These are phyloP conservation scores for Sapria himalayana DNA, from an alignment of 345 rosid genomes.

Conservation along the genomic window DNA sequence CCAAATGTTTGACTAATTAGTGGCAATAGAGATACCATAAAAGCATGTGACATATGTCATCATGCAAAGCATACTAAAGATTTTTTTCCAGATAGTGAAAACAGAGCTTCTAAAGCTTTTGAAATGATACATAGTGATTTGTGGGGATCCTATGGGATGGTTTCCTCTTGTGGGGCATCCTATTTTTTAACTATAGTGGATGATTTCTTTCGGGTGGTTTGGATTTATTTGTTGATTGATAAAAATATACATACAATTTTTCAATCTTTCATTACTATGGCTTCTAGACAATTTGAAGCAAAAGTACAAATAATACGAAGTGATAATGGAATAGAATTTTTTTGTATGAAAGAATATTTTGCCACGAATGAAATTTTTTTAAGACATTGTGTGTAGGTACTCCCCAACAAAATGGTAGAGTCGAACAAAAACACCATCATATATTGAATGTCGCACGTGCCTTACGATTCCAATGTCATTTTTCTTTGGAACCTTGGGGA, in stretches of 20 bases:
- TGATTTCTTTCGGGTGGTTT: slow-evolving; percentile 3
- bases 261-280: not conserved
- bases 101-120: slow-evolving; percentile 1
- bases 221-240: not conserved
- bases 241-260: not conserved
- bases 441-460: not conserved
- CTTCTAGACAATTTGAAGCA: not conserved
- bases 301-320: not conserved
- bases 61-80: slow-evolving; percentile 1
- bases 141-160: slow-evolving; percentile 2
- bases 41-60: slow-evolving; percentile 2
- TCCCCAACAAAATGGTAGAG: not conserved
- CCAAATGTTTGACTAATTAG: not conserved
- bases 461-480: too few species aligned
- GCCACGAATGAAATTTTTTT: not conserved
- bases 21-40: not conserved
- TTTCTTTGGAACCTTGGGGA: not conserved
- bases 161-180: not conserved
- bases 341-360: slow-evolving; percentile 4
- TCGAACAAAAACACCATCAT: not conserved
- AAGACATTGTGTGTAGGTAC: not conserved
- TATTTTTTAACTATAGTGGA: slow-evolving; percentile 6
- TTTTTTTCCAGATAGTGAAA: not conserved
- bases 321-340: slow-evolving; percentile 1
- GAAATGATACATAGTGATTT: slow-evolving; percentile 7